Evolutionary conservation across 1,284 basidiomycete species (phyloP).

Genomic region (Amylostereum areolatum): DNA sequence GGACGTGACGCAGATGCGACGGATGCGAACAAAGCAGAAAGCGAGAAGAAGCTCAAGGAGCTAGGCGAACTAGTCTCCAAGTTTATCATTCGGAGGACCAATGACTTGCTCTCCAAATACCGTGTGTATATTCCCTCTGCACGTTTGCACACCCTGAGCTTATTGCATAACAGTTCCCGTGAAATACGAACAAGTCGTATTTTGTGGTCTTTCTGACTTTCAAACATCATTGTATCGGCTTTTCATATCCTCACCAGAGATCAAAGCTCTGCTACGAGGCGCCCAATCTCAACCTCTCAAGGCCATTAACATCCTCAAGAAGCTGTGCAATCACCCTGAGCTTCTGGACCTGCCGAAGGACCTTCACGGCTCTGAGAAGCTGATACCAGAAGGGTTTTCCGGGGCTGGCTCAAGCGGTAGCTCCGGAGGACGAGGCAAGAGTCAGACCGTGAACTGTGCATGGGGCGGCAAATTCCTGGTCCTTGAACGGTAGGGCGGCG

Average conservation of each 20-base stretch:
- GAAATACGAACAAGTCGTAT: slow-evolving; percentile 99
- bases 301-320: slow-evolving; percentile 95
- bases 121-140: slow-evolving; percentile 43
- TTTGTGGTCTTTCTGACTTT: slow-evolving; percentile 86
- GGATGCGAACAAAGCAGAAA: slow-evolving; percentile 74
- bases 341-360: slow-evolving; percentile 86
- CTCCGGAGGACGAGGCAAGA: slow-evolving; percentile 30
- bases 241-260: slow-evolving; percentile 94
- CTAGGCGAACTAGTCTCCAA: slow-evolving; percentile 87
- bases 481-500: slow-evolving; percentile 68
- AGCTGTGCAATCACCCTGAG: slow-evolving; percentile 97
- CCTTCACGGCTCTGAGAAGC: slow-evolving; percentile 76
- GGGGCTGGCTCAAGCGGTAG: slow-evolving; percentile 40
- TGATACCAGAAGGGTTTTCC: slow-evolving; percentile 81
- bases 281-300: slow-evolving; percentile 93
- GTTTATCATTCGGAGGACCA: slow-evolving; percentile 97
- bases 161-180: slow-evolving; percentile 72
- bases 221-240: slow-evolving; percentile 87
- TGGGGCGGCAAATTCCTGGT: slow-evolving; percentile 95
- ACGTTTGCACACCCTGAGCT: slow-evolving; percentile 8
- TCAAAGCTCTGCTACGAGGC: slow-evolving; percentile 87
- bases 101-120: slow-evolving; percentile 97
- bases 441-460: slow-evolving; percentile 62
- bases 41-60: slow-evolving; percentile 91
- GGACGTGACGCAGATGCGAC: slow-evolving; percentile 91